Percentiles rank a stretch among this genome's conserved stretches.
Evolutionary conservation across 352 stramenopile species (phyloP).

Genomic region (Phytophthora citricola): DNA sequence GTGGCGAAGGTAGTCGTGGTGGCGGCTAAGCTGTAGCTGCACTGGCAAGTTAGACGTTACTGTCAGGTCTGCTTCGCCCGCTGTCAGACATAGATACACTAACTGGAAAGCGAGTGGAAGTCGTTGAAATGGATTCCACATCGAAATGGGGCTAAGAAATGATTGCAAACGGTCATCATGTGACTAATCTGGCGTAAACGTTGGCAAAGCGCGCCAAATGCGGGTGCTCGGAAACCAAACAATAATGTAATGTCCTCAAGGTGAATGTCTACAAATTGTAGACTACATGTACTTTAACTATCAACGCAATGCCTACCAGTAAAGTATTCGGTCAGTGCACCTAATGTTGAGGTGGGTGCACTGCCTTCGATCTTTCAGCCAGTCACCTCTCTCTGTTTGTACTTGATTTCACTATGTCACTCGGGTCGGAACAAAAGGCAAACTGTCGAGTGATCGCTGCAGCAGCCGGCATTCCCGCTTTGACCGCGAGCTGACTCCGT

Average conservation of each 20-base stretch:
- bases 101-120: conserved; percentile 3
- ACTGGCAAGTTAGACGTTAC: conserved; percentile 6
- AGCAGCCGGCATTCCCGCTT: conserved; percentile 1
- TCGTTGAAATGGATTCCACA: not conserved
- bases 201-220: no score
- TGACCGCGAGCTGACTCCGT: not conserved
- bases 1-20: conserved; percentile 73
- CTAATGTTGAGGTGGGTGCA: not conserved
- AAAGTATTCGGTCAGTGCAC: not conserved
- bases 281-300: no score
- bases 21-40: conserved; percentile 55
- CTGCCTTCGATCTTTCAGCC: not conserved
- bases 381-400: conserved; percentile 1
- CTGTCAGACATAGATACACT: conserved; percentile 16
- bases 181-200: conserved; percentile 1
- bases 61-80: conserved; percentile 7
- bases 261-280: no score
- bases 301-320: no score
- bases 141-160: not conserved
- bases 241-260: no score
- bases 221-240: no score
- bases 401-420: conserved; percentile 5
- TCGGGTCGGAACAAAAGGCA: conserved; percentile 8
- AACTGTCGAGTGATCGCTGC: not conserved
- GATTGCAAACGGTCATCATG: not conserved